Conservation (phyloP, 2,329 filamentous ascomycete species). For the Elsinoe batatas region DNA sequence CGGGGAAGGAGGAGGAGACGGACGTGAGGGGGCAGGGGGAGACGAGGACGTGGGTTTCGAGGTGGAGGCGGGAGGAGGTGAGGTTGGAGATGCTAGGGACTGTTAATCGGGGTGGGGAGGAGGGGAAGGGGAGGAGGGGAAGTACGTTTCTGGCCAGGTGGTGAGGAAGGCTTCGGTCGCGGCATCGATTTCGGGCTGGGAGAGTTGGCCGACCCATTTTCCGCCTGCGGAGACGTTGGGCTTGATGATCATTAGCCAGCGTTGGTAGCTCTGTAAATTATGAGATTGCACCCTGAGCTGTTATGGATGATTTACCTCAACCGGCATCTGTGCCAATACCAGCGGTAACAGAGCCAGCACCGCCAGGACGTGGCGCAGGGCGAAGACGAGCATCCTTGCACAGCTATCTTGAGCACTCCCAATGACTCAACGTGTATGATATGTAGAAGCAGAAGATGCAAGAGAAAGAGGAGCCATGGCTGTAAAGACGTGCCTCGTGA, state of each 20-base stretch:
- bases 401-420: too few relatives aligned
- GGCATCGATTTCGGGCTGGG: slow-evolving; percentile 66
- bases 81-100: slow-evolving; percentile 9
- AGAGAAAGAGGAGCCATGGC: too few relatives aligned
- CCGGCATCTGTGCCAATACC: not conserved
- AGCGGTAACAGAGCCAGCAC: not conserved
- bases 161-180: slow-evolving; percentile 65
- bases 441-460: too few relatives aligned
- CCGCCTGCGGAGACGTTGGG: slow-evolving; percentile 94
- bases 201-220: slow-evolving; percentile 82
- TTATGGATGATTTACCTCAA: not conserved
- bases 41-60: slow-evolving; percentile 9
- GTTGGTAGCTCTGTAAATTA: not conserved
- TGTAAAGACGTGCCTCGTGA: not conserved
- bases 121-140: not conserved
- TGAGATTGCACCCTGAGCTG: not conserved
- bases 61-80: slow-evolving; percentile 9
- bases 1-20: not conserved
- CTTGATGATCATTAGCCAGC: slow-evolving; percentile 18
- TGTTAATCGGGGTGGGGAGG: not conserved
- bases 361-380: not conserved
- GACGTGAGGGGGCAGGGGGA: slow-evolving; percentile 1
- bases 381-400: not conserved
- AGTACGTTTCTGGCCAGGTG: slow-evolving; percentile 82
- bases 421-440: too few relatives aligned